Base-by-base conservation (phyloP, 2,329 filamentous ascomycete species). In the Helminthosporium solani region DNA sequence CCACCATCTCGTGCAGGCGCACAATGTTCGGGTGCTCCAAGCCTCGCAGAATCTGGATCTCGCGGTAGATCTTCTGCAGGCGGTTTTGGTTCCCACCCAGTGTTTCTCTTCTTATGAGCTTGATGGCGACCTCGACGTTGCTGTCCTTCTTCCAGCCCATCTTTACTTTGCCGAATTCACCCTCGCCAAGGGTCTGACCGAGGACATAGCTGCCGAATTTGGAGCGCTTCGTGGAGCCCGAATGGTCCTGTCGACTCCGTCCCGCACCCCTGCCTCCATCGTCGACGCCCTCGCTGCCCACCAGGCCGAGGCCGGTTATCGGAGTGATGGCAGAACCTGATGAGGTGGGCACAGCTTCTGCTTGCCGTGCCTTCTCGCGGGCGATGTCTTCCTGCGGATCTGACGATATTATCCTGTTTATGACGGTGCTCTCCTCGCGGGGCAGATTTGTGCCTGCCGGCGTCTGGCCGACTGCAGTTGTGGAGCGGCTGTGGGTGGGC, bases 121-220 rank as follows among this genome's bases (percentile, higher is more conserved):
- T 99, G 77, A 99, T 96, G 52, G 94, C 94, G 58, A 99, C 94
- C 80, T 94, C 67, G 25, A 95, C 87, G 54, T 86, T 91, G 49
- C 90, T 91, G 71, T 95, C 91, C 68, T 90, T 88, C 72, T 96
- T 97, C 94, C 94, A 99, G 20, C 94, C 94, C 64, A 97, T 84
- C 72, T 96, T 97, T 61, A 99, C 94, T 70, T 99, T 99, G 56
- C 94, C 94, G 68, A 99, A 99, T 72, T 99, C 94, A 52, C 94
- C 94, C 75, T 99, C 94, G 40, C 94, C 94, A 40, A 99, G 86
- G 2, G 92, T 97, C 70, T 96, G 92, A 28, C 94, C 94, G 3
- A 99, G 80, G 50, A 95, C 90, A 71, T 97, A 99, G 53, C 96
- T 90, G 49, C 92, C 92, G 67, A 99, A 97, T 56, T 89, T 91